Conservation (phyloP, 2,329 filamentous ascomycete genomes). For the Fusarium tricinctum region DNA sequence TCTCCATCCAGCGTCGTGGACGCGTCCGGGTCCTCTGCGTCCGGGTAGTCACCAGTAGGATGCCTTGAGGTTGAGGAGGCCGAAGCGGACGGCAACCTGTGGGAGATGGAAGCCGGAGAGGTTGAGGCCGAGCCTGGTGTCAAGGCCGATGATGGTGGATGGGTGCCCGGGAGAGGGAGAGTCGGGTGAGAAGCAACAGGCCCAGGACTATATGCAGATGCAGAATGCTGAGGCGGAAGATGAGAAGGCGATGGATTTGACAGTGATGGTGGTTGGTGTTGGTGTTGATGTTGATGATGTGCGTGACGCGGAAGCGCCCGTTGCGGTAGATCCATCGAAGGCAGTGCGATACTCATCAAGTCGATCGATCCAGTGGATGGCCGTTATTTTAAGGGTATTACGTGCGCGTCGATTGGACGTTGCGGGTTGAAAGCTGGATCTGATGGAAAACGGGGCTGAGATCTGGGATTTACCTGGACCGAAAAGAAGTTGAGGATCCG, state of each 20-base stretch:
- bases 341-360: conserved; percentile 19
- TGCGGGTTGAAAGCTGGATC: conserved; percentile 18
- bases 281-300: conserved; percentile 27
- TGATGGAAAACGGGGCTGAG: conserved; percentile 33
- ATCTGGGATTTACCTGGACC: conserved; percentile 33
- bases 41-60: conserved; percentile 38
- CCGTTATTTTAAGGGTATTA: conserved; percentile 25
- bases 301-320: conserved; percentile 47
- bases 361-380: conserved; percentile 24
- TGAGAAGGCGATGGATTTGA: conserved; percentile 41
- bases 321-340: conserved; percentile 50
- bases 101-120: conserved; percentile 48
- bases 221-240: conserved; percentile 38
- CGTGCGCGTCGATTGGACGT: conserved; percentile 25
- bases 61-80: conserved; percentile 38
- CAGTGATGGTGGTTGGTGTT: conserved; percentile 29
- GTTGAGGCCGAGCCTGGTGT: conserved; percentile 50
- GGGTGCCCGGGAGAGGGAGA: conserved; percentile 38
- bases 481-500: conserved; percentile 18
- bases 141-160: conserved; percentile 41
- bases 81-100: conserved; percentile 44
- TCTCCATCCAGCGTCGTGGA: conserved; percentile 46
- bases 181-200: conserved; percentile 25
- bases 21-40: conserved; percentile 44
- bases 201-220: conserved; percentile 42